A percentile compares a stretch with the other conserved stretches of the same genome.
phyloP scores from a whole-genome alignment of 1,284 basidiomycete species.

The Heterobasidion annosum region DNA sequence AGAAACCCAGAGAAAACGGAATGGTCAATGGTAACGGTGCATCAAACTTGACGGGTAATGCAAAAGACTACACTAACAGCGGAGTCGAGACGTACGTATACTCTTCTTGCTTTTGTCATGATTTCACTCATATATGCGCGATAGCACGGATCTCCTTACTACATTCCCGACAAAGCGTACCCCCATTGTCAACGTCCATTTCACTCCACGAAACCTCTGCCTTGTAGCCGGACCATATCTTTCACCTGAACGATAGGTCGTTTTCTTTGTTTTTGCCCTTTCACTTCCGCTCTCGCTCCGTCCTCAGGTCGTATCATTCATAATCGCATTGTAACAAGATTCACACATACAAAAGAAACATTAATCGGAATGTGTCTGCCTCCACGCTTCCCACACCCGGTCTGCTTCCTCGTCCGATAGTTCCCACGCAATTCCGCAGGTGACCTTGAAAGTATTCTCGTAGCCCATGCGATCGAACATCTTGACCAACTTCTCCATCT shows the following conservation, averaged over 20 bases:
- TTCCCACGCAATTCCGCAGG: background rate
- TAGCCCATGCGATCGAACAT: background rate
- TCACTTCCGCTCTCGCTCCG: background rate
- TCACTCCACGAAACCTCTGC: constrained; percentile 92
- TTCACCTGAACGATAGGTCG: constrained; percentile 43
- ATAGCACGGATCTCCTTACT: constrained; percentile 78
- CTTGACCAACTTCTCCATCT: background rate
- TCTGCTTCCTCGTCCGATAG: background rate
- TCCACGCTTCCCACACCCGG: background rate
- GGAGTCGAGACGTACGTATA: constrained; percentile 52
- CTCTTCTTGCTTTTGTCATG: background rate
- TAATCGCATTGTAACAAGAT: background rate
- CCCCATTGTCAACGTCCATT: constrained; percentile 86
- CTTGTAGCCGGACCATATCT: constrained; percentile 74
- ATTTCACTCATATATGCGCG: constrained; percentile 6
- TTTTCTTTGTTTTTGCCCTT: background rate
- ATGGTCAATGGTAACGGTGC: constrained; percentile 20
- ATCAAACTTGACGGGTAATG: constrained; percentile 7
- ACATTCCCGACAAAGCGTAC: constrained; percentile 96
- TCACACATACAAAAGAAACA: background rate
- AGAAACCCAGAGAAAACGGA: constrained; percentile 48
- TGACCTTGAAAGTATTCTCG: background rate
- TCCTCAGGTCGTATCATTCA: background rate
- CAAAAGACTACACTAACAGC: constrained; percentile 30
- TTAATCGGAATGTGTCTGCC: too few relatives aligned